A percentile compares a stretch with the other conserved stretches of the same genome.
Evolutionary conservation across 306 rosid species (phyloP).

Genomic region (Prunus armeniaca): DNA sequence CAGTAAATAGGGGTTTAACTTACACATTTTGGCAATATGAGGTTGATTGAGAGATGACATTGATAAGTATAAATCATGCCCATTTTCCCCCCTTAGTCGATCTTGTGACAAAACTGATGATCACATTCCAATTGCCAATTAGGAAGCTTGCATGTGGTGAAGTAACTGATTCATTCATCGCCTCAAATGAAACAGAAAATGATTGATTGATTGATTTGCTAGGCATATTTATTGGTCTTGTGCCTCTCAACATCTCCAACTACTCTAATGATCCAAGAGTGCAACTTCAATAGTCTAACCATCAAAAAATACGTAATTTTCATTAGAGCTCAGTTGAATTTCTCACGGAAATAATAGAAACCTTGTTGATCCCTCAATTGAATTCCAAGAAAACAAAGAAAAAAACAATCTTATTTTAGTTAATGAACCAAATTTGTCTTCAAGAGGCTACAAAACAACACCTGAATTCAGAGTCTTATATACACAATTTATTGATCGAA

Average conservation of each 20-base stretch:
- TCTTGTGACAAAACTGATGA: neutral
- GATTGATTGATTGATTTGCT: conserved; percentile 21
- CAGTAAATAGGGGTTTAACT: neutral
- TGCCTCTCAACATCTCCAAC: neutral
- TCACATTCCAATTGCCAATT: neutral
- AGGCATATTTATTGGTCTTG: conserved; percentile 15
- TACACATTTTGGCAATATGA: neutral
- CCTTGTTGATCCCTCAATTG: neutral
- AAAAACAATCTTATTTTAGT: too few species aligned
- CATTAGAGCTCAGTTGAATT: neutral
- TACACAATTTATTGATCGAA: too few species aligned
- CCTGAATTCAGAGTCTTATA: too few species aligned
- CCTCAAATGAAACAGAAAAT: neutral
- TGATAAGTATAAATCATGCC: conserved; percentile 1
- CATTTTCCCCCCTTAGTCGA: neutral
- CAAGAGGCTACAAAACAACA: too few species aligned
- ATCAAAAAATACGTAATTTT: neutral
- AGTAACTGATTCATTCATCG: conserved; percentile 10
- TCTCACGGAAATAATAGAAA: neutral
- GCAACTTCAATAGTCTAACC: too few species aligned
- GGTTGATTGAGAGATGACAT: conserved; percentile 27
- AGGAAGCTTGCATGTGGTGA: neutral
- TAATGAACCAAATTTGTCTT: too few species aligned
- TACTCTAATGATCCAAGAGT: neutral
- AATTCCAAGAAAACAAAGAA: too few species aligned